Conservation (phyloP, 176 grass and related monocot species). For the Chloris gayana region DNA sequence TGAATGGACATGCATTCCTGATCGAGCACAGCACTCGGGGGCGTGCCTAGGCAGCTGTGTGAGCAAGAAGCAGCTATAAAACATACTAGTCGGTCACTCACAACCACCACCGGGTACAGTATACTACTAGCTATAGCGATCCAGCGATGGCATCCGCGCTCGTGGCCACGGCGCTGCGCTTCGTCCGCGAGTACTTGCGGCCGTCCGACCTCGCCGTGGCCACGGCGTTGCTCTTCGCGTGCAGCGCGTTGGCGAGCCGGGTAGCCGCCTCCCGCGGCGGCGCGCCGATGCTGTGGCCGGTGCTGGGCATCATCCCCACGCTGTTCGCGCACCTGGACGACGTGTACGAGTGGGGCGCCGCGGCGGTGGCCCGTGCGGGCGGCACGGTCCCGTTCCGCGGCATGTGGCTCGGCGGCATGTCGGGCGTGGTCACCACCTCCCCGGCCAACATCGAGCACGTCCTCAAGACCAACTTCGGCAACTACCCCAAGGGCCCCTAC, state of each 20-base stretch:
- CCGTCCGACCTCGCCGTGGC: constrained; percentile 49
- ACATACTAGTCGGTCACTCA: no score
- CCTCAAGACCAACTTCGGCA: constrained; percentile 65
- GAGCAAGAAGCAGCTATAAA: no score
- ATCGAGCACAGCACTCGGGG: no score
- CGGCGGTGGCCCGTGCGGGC: constrained; percentile 31
- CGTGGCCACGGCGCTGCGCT: not conserved
- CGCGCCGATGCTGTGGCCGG: constrained; percentile 79
- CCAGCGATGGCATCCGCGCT: not conserved
- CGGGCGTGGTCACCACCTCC: constrained; percentile 54
- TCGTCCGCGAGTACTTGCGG: constrained; percentile 16
- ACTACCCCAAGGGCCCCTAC: constrained; percentile 90
- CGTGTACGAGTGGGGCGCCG: constrained; percentile 62
- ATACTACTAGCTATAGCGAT: no score
- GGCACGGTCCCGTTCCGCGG: constrained; percentile 84
- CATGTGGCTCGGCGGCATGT: constrained; percentile 59
- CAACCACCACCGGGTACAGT: no score
- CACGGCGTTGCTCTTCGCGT: constrained; percentile 47
- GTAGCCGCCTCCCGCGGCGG: constrained; percentile 2
- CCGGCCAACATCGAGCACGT: constrained; percentile 84
- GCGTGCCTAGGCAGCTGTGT: no score
- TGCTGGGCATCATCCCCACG: constrained; percentile 67
- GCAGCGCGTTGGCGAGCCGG: constrained; percentile 41
- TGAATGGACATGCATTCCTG: no score
- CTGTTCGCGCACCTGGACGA: constrained; percentile 51